Evolutionary conservation across 305 asterid genomes (phyloP), one percentile per base, ranked within the genome.

Genomic region (Fraxinus paxiana): DNA sequence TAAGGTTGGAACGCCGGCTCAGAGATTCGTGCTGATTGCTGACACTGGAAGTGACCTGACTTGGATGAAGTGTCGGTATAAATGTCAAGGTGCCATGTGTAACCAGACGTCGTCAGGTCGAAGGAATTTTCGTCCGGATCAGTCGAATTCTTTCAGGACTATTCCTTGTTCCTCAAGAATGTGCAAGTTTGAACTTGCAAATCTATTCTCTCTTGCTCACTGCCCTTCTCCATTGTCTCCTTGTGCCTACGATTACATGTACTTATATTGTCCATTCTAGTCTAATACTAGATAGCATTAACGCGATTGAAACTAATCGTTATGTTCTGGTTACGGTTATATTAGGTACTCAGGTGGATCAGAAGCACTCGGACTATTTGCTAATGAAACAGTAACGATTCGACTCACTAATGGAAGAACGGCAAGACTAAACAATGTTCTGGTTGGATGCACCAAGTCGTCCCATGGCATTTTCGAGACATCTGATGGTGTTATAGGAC

Each of bases 21-120:
- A 88, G 82, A 83, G 67, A 26, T 34, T 84, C 35, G 54, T 51
- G 79, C 87, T 89, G 80, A 84, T 91, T 69, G 90, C 87, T 5
- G 94, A 91, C 65, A 89, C 94, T 0, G 94, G 92, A 22, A 91
- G 92, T 18, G 94, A 91, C 28, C 77, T 91, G 26, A 91, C 92
- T 9, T 91, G 92, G 92, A 85, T 41, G 78, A 89, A 82, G 22
- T 91, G 94, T 48, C 30, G 30, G 18, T 82, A 85, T 79, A 73
- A 80, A n/a, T 88, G 92, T 82, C 80, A 69, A 0, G 48, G 79
- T 2, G 81, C 77, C 3, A 8, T 80, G 5, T 84, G 90, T 65
- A 2, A 79, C 77, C 22, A 80, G 22, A 41, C 43, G 31, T 6
- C 79, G 20, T 13, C 5, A 5, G 51, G 75, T 5, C 54, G 59